These are phyloP conservation scores for Cladosporium sp. DNA, from an alignment of 2,329 filamentous ascomycete species.

Conservation along the genomic window DNA sequence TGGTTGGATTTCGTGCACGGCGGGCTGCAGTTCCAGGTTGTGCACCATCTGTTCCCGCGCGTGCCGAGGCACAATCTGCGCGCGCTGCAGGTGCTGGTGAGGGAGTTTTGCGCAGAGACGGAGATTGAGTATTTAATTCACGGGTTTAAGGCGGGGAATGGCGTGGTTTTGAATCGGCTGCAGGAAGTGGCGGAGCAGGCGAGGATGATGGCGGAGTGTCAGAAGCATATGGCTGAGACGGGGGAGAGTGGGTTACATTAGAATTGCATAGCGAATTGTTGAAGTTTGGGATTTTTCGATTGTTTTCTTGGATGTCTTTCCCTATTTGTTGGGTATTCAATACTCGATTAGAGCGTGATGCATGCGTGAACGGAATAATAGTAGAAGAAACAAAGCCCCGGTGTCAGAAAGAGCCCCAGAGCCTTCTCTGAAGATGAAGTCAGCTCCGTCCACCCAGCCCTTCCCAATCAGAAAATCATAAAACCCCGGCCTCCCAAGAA, in stretches of 20 bases:
- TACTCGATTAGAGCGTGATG: too few species aligned
- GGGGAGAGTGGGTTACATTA: conserved; percentile 21
- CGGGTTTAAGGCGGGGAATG: conserved; percentile 80
- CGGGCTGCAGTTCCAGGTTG: conserved; percentile 82
- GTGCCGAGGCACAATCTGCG: conserved; percentile 83
- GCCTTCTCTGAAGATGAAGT: neutral
- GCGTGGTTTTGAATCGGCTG: conserved; percentile 70
- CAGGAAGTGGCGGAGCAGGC: conserved; percentile 63
- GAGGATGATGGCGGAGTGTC: conserved; percentile 27
- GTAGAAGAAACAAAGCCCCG: neutral
- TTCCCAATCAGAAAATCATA: neutral
- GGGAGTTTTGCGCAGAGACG: conserved; percentile 77
- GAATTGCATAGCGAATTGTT: too few species aligned
- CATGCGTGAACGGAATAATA: too few species aligned
- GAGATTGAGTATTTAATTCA: conserved; percentile 82
- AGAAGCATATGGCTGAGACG: conserved; percentile 36
- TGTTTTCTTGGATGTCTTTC: neutral
- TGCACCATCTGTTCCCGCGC: conserved; percentile 81
- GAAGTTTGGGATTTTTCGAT: neutral
- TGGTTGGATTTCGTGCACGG: conserved; percentile 91
- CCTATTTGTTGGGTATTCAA: neutral
- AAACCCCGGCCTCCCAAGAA: neutral
- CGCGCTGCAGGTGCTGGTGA: conserved; percentile 67
- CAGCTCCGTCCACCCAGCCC: neutral
- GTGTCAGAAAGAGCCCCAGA: neutral